Base-by-base conservation (phyloP, 805 yeast species). In the Monosporozyma servazzii region DNA sequence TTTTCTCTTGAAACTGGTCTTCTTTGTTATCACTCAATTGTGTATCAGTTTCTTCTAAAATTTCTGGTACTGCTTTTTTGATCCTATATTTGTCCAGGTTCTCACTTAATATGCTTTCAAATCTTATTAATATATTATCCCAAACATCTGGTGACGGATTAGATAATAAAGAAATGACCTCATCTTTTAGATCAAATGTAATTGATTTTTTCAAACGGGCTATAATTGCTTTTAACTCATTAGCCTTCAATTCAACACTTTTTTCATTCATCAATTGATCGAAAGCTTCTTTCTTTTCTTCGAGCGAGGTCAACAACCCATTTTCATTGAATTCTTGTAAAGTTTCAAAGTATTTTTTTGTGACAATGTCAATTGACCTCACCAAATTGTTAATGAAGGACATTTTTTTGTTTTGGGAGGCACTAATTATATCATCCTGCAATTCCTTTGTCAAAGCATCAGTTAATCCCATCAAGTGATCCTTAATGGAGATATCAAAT, bases 101-200 rank as follows among this genome's bases (percentile, higher is more conserved):
- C 1, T 53, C 53, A 2, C 60, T 56, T 18, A 75, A 56, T 0
- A 72, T 65, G 1, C 53, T 45, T 11, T 73, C 65, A 60, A 86
- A 82, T 17, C 66, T 69, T 1, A 55, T 63, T 48, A 78, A 58
- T 4, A 84, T 72, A 2, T 66, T 67, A 60, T 82, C 88, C 96
- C 93, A 88, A 18, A 78, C 71, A 20, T 73, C 73, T 0, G 57
- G 64, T 4, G 71, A 65, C 3, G 90, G 86, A 43, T 73, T 66
- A 7, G 72, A 64, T 27, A 86, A 69, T 36, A 74, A 68, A 27
- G 73, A 74, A 20, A 75, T 65, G 3, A 82, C 65, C n/a, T 71
- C 68, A 47, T 81, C 82, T 57, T 78, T 78, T 51, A 86, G 67
- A 4, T 66, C 69, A 27, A 63, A 64, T 13, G 69, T 66, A 50